phyloP scores from a whole-genome alignment of 768 basidiomycete species.

The Boletus rufocinnamomeus region DNA sequence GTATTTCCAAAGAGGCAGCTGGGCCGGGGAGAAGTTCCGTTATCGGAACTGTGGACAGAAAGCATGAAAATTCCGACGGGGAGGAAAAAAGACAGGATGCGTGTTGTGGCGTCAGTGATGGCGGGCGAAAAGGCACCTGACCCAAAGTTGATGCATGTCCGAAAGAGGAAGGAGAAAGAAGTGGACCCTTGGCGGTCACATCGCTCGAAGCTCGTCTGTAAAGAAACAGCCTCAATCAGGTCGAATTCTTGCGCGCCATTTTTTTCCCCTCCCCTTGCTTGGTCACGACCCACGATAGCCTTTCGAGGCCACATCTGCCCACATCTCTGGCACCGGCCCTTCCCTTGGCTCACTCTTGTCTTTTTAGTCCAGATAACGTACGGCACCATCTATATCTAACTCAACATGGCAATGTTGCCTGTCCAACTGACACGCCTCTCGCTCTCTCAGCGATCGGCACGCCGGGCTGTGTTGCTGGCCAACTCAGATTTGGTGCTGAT shows the following conservation, averaged over 20 bases:
- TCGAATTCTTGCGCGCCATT: slow-evolving; percentile 30
- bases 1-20: slow-evolving; percentile 28
- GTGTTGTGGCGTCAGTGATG: slow-evolving; percentile 42
- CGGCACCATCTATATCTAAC: slow-evolving; percentile 35
- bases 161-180: slow-evolving; percentile 21
- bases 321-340: slow-evolving; percentile 21
- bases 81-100: slow-evolving; percentile 28
- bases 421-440: slow-evolving; percentile 33
- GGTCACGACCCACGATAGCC: slow-evolving; percentile 34
- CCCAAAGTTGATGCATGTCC: slow-evolving; percentile 24
- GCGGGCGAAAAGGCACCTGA: slow-evolving; percentile 36
- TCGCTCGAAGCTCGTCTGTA: slow-evolving; percentile 30
- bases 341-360: slow-evolving; percentile 16
- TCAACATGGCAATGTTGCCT: slow-evolving; percentile 33
- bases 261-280: slow-evolving; percentile 12
- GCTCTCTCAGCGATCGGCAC: slow-evolving; percentile 34
- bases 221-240: slow-evolving; percentile 22
- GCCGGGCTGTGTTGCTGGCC: slow-evolving; percentile 24
- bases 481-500: slow-evolving; percentile 30
- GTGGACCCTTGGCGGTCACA: slow-evolving; percentile 34
- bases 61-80: slow-evolving; percentile 36
- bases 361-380: slow-evolving; percentile 32
- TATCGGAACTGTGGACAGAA: slow-evolving; percentile 39
- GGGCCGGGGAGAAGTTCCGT: slow-evolving; percentile 37
- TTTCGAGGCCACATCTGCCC: slow-evolving; percentile 35